Conservation (phyloP, 1,284 basidiomycete species). For the Ustilago crameri region DNA sequence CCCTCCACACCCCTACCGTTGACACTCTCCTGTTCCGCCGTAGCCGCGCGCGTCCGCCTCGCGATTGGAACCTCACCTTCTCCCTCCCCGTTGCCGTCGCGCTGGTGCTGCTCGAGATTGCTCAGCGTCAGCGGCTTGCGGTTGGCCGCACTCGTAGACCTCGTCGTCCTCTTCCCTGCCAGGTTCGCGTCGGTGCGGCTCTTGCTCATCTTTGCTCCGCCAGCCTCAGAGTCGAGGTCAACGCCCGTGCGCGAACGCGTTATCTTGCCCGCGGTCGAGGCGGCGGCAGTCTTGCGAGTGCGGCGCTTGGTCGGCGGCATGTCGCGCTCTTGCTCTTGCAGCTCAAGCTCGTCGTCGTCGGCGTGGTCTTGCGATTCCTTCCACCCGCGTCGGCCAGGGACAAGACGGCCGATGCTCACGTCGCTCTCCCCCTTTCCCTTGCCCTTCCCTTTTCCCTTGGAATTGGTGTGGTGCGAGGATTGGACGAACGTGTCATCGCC, state of each 20-base stretch:
- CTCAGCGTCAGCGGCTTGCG: constrained; percentile 48
- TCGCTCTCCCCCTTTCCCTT: constrained; percentile 1
- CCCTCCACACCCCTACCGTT: constrained; percentile 12
- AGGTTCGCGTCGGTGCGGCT: constrained; percentile 17
- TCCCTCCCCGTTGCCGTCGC: background rate
- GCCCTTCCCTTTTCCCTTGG: too few relatives aligned
- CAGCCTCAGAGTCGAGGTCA: constrained; percentile 6
- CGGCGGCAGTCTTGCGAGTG: constrained; percentile 13
- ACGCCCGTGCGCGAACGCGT: constrained; percentile 29
- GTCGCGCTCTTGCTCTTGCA: too few relatives aligned
- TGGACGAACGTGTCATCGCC: constrained; percentile 46
- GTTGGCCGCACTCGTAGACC: constrained; percentile 34
- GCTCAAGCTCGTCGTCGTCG: constrained; percentile 10
- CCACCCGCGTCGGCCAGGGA: constrained; percentile 37
- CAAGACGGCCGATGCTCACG: constrained; percentile 38
- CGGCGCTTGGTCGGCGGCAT: constrained; percentile 28
- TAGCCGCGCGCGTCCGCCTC: constrained; percentile 39
- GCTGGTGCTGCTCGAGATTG: constrained; percentile 36
- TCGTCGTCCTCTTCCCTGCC: constrained; percentile 23
- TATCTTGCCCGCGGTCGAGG: constrained; percentile 17
- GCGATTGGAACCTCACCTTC: constrained; percentile 32
- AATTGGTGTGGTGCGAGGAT: too few relatives aligned
- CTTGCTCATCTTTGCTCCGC: constrained; percentile 13
- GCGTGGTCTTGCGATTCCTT: constrained; percentile 23
- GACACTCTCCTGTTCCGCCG: constrained; percentile 39